Evolutionary conservation across 805 yeast genomes (phyloP), one percentile per base, ranked within the genome.

Genomic region (Diddensiella caesifluorescens): DNA sequence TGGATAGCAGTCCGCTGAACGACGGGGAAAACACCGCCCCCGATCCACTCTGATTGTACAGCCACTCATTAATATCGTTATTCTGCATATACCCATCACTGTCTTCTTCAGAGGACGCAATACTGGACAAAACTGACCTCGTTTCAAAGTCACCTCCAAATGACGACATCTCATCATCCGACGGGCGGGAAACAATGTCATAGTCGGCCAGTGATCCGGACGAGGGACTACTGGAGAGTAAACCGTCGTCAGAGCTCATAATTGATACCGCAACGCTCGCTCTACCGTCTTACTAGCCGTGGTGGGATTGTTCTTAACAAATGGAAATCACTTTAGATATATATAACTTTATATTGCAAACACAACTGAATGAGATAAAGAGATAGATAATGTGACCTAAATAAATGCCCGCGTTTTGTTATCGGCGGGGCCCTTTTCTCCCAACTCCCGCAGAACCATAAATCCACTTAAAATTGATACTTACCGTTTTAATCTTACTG

Each of bases 161-260:
- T 4, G 28, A 25, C 16, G 33, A 22, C n/a, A 29, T 18, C 10
- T 44, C 48, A 15, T 39, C 48, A 41, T 44, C 48, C 4, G 48
- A 44, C 3, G 45, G 45, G 20, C 48, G 33, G 22, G 39, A 33
- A 4, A 44, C 36, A 18, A 44, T 36, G 21, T 41, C 48, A 36
- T 40, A 40, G 27, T 44, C 48, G n/a, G 41, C 37, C 16, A 44
- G 25, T 6, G 34, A 38, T 15, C 33, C 31, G 18, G 41, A 38
- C 19, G 41, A 38, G 19, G 41, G 18, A 13, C 34, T 30, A 28
- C 23, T 30, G 19, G 41, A 7, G 5, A 38, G 38, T 35, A 35
- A 38, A 5, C 27, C 41, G 12, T 29, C 41, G 5, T 38, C 41
- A 9, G 35, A 19, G 26, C 15, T 20, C 41, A 38, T 38, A 19